Evolutionary conservation across 176 grass and related monocot genomes (phyloP).

Genomic region (Dendrocalamus sinicus): DNA sequence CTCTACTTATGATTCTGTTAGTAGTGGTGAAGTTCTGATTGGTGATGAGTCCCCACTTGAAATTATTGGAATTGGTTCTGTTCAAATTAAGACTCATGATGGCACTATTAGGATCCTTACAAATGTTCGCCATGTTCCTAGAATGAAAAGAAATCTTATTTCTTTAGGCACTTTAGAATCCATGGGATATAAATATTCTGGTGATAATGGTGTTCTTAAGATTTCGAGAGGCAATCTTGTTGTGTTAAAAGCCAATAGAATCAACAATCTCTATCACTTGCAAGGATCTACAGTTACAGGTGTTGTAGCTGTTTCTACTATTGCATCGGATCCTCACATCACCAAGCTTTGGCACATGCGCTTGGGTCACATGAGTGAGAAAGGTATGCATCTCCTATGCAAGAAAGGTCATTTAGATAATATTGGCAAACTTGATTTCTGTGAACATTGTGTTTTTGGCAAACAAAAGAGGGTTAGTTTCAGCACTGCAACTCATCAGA

Average conservation of each 20-base stretch:
- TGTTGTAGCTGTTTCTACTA: background rate
- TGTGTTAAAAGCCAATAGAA: background rate
- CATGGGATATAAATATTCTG: background rate
- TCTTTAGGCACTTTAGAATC: background rate
- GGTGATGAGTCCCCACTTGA: background rate
- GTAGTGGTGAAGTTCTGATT: background rate
- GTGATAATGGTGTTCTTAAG: background rate
- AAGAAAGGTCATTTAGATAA: background rate
- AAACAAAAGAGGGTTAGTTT: background rate
- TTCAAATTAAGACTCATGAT: background rate
- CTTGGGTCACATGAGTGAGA: background rate
- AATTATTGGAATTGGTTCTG: background rate
- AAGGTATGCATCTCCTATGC: background rate
- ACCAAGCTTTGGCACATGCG: background rate
- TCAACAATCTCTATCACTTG: background rate
- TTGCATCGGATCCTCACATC: background rate
- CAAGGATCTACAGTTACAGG: background rate
- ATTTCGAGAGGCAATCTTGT: no score
- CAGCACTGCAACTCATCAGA: background rate
- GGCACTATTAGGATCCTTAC: background rate
- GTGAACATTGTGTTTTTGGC: background rate
- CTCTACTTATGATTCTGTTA: background rate
- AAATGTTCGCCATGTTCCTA: background rate
- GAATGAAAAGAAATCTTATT: background rate
- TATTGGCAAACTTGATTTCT: background rate